Percentiles rank a stretch among this genome's conserved stretches.
Evolutionary conservation across 306 rosid genomes (phyloP).

Genomic region (Gastrolobium bilobum): DNA sequence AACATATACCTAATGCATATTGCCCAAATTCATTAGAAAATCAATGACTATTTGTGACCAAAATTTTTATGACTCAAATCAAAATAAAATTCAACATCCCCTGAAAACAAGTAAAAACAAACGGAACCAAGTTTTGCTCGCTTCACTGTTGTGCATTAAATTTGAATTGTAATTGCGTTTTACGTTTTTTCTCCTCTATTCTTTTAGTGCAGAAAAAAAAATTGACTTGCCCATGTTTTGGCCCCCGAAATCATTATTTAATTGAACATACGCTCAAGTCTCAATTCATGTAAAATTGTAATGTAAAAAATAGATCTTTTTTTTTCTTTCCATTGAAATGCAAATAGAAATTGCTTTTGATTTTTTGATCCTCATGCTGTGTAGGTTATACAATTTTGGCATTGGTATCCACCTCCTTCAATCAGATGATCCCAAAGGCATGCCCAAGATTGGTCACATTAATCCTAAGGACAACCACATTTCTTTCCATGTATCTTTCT

Average conservation of each 20-base stretch:
- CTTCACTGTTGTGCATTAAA: background rate
- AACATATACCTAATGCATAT: no score
- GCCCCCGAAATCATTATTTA: no score
- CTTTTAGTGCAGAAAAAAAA: no score
- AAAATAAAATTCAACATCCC: background rate
- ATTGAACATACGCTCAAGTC: no score
- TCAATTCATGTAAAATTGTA: no score
- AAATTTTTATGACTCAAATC: background rate
- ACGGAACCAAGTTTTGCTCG: no score
- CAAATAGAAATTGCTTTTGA: background rate
- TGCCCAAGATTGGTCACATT: conserved; percentile 59
- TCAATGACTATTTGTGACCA: no score
- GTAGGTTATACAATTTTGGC: conserved; percentile 80
- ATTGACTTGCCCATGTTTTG: background rate
- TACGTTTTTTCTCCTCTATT: background rate
- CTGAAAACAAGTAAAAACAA: no score
- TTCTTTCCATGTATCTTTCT: conserved; percentile 63
- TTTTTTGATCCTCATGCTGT: conserved; percentile 23
- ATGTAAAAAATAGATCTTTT: no score
- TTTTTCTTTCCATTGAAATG: background rate
- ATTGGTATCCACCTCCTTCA: conserved; percentile 87
- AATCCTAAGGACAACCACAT: conserved; percentile 79
- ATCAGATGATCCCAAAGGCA: conserved; percentile 62
- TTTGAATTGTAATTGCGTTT: background rate
- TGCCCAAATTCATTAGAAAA: no score